Evolutionary conservation across 2,329 filamentous ascomycete genomes (phyloP).

Genomic region (Xylariaceae sp.): DNA sequence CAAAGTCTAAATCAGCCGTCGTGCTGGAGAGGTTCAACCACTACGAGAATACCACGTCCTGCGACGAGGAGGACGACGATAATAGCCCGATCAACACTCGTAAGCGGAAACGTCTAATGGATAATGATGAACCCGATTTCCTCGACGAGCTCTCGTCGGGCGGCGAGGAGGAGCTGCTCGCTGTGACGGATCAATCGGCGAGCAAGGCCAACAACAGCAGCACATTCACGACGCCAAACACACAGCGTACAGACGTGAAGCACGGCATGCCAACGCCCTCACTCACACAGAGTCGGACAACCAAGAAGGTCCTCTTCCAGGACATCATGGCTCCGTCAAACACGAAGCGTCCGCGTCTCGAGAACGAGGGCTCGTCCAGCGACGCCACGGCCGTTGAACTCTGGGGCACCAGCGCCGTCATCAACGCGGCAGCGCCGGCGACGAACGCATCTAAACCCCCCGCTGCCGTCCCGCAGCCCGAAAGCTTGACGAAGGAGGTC

Average conservation of each 20-base stretch:
- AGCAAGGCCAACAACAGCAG: neutral
- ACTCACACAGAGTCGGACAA: slow-evolving; percentile 18
- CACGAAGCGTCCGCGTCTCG: slow-evolving; percentile 20
- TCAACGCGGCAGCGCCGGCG: neutral
- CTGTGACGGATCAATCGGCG: slow-evolving; percentile 21
- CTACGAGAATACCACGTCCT: too few species aligned
- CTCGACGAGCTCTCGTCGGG: slow-evolving; percentile 29
- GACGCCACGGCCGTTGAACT: slow-evolving; percentile 15
- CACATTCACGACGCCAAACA: slow-evolving; percentile 9
- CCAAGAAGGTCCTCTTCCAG: slow-evolving; percentile 20
- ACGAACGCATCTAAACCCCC: too few species aligned
- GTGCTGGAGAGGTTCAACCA: too few species aligned
- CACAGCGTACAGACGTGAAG: slow-evolving; percentile 10
- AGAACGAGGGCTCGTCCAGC: neutral
- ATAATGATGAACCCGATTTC: slow-evolving; percentile 24
- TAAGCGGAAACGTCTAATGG: slow-evolving; percentile 21
- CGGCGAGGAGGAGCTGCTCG: slow-evolving; percentile 26
- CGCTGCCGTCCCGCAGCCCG: slow-evolving; percentile 3
- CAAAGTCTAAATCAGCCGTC: too few species aligned
- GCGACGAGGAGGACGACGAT: neutral
- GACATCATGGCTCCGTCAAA: neutral
- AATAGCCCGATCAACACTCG: too few species aligned
- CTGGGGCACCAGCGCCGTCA: slow-evolving; percentile 17
- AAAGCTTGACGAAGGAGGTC: slow-evolving; percentile 41
- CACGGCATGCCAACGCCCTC: slow-evolving; percentile 28